Conservation (phyloP, 148 eudicot genomes). For the Talinum fruticosum region DNA sequence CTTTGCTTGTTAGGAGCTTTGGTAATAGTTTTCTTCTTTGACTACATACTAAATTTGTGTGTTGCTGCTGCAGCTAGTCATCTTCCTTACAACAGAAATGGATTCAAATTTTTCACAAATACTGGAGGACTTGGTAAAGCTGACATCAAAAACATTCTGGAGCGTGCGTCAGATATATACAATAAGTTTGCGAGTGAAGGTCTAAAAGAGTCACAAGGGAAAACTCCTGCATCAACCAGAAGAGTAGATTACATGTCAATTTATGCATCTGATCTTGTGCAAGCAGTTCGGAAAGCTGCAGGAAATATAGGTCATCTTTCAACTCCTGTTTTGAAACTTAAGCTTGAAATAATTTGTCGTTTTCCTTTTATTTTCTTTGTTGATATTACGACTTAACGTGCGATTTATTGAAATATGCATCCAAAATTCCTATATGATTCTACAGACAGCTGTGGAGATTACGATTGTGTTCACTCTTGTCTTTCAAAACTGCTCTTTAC, state of each 20-base stretch:
- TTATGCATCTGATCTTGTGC: constrained; percentile 84
- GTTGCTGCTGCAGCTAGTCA: constrained; percentile 75
- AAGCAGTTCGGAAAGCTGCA: constrained; percentile 86
- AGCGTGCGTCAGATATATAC: constrained; percentile 77
- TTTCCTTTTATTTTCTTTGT: background rate
- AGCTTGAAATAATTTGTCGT: background rate
- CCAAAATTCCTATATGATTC: background rate
- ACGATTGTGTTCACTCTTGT: background rate
- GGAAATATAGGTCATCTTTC: constrained; percentile 62
- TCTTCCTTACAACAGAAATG: constrained; percentile 97
- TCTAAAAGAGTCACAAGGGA: constrained; percentile 46
- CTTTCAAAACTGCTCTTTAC: background rate
- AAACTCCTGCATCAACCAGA: constrained; percentile 48
- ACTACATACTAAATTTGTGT: constrained; percentile 2
- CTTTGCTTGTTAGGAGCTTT: constrained; percentile 10
- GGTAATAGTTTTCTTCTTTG: constrained; percentile 1
- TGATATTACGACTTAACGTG: background rate
- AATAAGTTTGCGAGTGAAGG: constrained; percentile 44
- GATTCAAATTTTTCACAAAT: constrained; percentile 92
- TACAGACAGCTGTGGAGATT: background rate
- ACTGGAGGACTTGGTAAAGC: constrained; percentile 94
- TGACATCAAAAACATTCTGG: constrained; percentile 87
- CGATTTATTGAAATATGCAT: background rate
- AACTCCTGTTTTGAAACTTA: constrained; percentile 1
- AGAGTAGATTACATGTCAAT: constrained; percentile 81